These are phyloP conservation scores for Endocalyx cinctus DNA, from an alignment of 2,329 filamentous ascomycete genomes.

Conservation along the genomic window DNA sequence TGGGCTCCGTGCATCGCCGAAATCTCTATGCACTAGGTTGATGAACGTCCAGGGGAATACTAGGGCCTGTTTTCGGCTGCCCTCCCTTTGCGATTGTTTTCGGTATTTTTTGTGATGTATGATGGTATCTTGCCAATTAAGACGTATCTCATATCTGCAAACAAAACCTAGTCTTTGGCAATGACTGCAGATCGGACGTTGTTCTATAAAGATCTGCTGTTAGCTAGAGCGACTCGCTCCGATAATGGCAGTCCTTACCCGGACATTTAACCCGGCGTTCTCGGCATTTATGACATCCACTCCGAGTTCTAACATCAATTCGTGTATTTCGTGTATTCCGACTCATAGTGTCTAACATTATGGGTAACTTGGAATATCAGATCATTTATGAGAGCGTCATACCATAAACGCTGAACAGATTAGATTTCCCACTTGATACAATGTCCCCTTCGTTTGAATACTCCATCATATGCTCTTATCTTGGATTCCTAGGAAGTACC, in stretches of 20 bases:
- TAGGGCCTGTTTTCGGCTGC: background rate
- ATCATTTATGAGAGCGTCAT: background rate
- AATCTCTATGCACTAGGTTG: background rate
- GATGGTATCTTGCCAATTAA: slow-evolving; percentile 16
- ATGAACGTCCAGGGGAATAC: slow-evolving; percentile 3
- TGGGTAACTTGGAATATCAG: no score
- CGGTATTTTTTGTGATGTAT: background rate
- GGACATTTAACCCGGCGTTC: slow-evolving; percentile 20
- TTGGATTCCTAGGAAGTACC: no score
- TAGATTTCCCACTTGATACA: no score
- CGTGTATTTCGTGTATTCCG: background rate
- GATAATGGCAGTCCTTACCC: background rate
- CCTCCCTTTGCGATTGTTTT: background rate
- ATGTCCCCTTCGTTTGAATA: no score
- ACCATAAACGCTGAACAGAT: no score
- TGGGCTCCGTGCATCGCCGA: no score
- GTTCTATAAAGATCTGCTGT: slow-evolving; percentile 7
- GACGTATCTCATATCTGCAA: slow-evolving; percentile 18
- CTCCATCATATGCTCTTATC: no score
- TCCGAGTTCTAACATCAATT: slow-evolving; percentile 17
- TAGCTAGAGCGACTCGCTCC: background rate
- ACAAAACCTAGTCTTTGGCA: slow-evolving; percentile 15
- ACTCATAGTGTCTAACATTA: slow-evolving; percentile 2
- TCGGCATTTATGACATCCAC: slow-evolving; percentile 18
- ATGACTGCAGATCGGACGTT: slow-evolving; percentile 15